A percentile compares a stretch with the other conserved stretches of the same genome.
Conservation (phyloP, 495 filamentous ascomycete genomes). For the Bryoglossum gracile region DNA sequence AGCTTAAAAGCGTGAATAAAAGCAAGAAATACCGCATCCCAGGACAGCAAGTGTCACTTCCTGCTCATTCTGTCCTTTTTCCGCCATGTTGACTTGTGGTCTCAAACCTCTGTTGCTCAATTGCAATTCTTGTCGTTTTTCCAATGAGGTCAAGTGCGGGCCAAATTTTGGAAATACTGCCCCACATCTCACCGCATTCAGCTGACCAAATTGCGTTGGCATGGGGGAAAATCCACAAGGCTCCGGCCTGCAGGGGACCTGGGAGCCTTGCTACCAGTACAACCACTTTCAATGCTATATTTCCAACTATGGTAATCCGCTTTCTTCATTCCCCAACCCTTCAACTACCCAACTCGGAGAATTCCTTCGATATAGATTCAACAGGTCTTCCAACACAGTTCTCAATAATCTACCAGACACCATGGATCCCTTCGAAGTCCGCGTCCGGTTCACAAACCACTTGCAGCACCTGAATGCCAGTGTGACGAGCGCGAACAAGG, state of each 20-base stretch:
- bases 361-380: no score
- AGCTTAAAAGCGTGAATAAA: not conserved
- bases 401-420: no score
- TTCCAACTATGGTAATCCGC: no score
- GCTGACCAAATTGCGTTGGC: no score
- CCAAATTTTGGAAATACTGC: slow-evolving; percentile 2
- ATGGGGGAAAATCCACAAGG: no score
- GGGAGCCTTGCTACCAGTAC: no score
- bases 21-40: slow-evolving; percentile 52
- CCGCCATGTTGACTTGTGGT: slow-evolving; percentile 21
- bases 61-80: slow-evolving; percentile 21
- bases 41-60: slow-evolving; percentile 62
- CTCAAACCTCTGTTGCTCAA: no score
- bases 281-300: no score
- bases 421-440: slow-evolving; percentile 93
- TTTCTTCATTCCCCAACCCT: no score
- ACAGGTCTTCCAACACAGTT: no score
- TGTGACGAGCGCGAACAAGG: slow-evolving; percentile 80
- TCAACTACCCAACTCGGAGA: no score
- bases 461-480: slow-evolving; percentile 86
- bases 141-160: not conserved
- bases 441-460: slow-evolving; percentile 88
- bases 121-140: not conserved
- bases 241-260: no score
- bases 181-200: not conserved